Conservation (phyloP, 495 filamentous ascomycete genomes). For the Podospora appendiculata region DNA sequence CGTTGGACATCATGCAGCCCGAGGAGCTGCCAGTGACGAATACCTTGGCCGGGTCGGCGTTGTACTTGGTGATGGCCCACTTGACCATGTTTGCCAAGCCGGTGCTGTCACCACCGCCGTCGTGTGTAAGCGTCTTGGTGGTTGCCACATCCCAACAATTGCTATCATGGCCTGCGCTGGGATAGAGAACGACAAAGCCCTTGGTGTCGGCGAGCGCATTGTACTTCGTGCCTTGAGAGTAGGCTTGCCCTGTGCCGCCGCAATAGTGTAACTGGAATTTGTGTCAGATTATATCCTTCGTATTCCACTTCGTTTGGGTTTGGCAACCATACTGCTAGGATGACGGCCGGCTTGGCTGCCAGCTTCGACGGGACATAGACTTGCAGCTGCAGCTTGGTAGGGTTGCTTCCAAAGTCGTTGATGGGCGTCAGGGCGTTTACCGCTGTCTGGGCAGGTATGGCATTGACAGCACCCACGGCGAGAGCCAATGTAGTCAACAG, state of each 20-base stretch:
- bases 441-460: neutral
- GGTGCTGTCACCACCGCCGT: constrained; percentile 42
- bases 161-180: constrained; percentile 28
- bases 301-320: neutral
- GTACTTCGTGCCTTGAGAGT: constrained; percentile 32
- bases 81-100: constrained; percentile 47
- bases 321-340: constrained; percentile 25
- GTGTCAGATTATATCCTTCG: neutral
- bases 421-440: constrained; percentile 9
- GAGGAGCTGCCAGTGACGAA: constrained; percentile 41
- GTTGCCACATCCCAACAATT: constrained; percentile 45
- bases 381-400: constrained; percentile 30
- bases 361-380: constrained; percentile 30
- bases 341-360: constrained; percentile 27
- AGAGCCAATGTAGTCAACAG: neutral
- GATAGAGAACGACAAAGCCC: constrained; percentile 42
- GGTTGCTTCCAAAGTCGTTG: constrained; percentile 28
- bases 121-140: constrained; percentile 34
- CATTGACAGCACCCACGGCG: neutral
- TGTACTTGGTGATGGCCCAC: constrained; percentile 37
- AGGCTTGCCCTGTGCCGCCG: constrained; percentile 32
- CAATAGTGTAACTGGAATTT: constrained; percentile 22
- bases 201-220: constrained; percentile 29
- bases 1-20: constrained; percentile 46
- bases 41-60: constrained; percentile 35